Base-by-base conservation (phyloP, 2,329 filamentous ascomycete genomes). In the Botrytis byssoidea region DNA sequence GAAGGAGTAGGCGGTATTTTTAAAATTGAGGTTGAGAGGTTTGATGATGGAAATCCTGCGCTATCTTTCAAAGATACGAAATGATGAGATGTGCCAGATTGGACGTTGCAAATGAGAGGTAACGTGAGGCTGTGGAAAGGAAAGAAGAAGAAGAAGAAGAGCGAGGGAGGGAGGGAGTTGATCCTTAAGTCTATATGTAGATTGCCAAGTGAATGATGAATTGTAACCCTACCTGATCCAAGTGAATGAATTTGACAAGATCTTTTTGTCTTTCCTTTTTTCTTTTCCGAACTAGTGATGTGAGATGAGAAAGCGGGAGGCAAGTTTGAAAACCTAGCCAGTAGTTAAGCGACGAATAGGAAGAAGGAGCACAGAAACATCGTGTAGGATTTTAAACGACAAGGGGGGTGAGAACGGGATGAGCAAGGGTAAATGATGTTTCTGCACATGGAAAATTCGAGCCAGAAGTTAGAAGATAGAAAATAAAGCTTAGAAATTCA, bases 41-140 rank as follows among this genome's bases (percentile, higher is more conserved):
- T 44, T 51, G 51, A 51, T 22, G n/a, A 57, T 70, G 37, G 29
- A 32, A 60, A 64, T 72, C 69, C 73, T 61, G 74, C 66, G 73
- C 72, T 65, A 73, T 73, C 74, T 74, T 69, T 74, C 74, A 74
- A 75, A 76, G 74, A 75, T 71, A 69, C 59, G 60, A 71, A 73
- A 66, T 22, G 57, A 73, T 18, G 32, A 35, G 32, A 67, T 67
- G 46, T 60, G 48, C 32, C n/a, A 51, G 64, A 72, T 46, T 60
- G 57, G 44, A 67, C 29, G 44, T 64, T 72, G 32, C 46, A 48
- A 67, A 67, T 55, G 70, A 72, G 46, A 42, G 55, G 69, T 67
- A 72, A 70, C 37, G 68, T 64, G 61, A 64, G 48, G 63, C 70
- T 48, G 55, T 73, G 61, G 48, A 59, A 63, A 46, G 55, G 57